Conservation (phyloP, 1,284 basidiomycete genomes). For the Pterula multifida region DNA sequence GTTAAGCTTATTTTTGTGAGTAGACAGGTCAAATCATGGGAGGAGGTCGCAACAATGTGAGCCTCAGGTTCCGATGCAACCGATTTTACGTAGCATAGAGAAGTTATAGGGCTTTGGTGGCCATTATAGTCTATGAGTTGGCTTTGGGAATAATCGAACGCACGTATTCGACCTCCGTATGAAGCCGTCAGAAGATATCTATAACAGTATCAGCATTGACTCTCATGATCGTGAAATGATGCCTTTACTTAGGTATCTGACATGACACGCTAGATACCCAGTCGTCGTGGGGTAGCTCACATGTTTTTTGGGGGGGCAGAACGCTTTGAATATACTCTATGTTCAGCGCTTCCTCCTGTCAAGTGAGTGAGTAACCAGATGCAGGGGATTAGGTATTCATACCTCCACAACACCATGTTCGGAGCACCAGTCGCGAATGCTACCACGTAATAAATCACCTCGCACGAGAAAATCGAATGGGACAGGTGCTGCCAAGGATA, state of each 20-base stretch:
- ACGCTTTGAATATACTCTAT: constrained; percentile 93
- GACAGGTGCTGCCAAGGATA: constrained; percentile 61
- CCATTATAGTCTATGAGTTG: constrained; percentile 34
- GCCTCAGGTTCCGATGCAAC: constrained; percentile 23
- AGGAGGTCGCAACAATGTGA: constrained; percentile 63
- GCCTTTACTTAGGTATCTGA: constrained; percentile 52
- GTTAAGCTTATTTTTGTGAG: constrained; percentile 37
- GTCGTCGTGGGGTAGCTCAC: constrained; percentile 80
- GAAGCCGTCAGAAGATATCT: constrained; percentile 68
- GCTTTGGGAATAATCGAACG: constrained; percentile 62
- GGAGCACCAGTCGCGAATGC: constrained; percentile 69
- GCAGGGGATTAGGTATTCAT: constrained; percentile 9
- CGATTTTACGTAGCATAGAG: constrained; percentile 46
- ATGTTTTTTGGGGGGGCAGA: constrained; percentile 78
- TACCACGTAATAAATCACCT: constrained; percentile 70
- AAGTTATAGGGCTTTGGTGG: constrained; percentile 65
- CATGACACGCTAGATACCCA: constrained; percentile 87
- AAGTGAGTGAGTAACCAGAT: constrained; percentile 9
- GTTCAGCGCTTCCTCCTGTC: constrained; percentile 78
- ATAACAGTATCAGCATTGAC: background rate
- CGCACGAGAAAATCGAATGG: constrained; percentile 92
- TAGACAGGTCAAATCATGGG: constrained; percentile 71
- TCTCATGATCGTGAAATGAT: constrained; percentile 1
- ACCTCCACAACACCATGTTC: constrained; percentile 64
- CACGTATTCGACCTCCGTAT: constrained; percentile 68